These are phyloP conservation scores for Amphicarpaea edgeworthii DNA, from an alignment of 306 rosid genomes.

Conservation along the genomic window DNA sequence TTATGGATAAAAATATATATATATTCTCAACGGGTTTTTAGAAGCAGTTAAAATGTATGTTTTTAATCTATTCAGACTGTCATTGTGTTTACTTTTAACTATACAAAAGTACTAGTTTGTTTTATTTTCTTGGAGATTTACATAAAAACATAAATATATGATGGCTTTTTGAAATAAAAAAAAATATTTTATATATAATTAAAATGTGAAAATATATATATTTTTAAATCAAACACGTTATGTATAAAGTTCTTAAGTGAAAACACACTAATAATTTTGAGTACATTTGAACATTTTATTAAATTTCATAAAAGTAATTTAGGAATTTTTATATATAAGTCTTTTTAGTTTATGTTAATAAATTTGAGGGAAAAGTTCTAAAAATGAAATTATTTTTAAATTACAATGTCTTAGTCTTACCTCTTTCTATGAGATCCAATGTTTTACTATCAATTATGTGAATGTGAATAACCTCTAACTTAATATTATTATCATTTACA, in stretches of 20 bases:
- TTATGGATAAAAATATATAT: too few relatives aligned
- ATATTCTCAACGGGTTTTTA: too few relatives aligned
- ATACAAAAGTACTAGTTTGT: neutral
- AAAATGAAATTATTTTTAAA: neutral
- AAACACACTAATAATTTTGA: neutral
- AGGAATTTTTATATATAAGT: too few relatives aligned
- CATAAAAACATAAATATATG: neutral
- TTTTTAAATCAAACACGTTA: neutral
- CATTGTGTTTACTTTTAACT: neutral
- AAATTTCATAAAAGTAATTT: neutral
- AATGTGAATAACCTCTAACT: neutral
- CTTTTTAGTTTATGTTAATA: neutral
- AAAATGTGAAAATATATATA: neutral
- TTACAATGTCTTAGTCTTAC: neutral
- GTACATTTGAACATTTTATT: neutral
- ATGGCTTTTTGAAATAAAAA: neutral
- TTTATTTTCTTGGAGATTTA: neutral
- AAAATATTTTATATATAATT: too few relatives aligned
- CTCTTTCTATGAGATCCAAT: too few relatives aligned
- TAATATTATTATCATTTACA: neutral
- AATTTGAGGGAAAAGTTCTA: neutral
- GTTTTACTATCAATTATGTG: neutral
- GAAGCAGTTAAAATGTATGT: neutral
- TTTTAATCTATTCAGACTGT: neutral
- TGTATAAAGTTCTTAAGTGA: neutral